Evolutionary conservation across 2,329 filamentous ascomycete species (phyloP).

Genomic region (Botrytis deweyae): DNA sequence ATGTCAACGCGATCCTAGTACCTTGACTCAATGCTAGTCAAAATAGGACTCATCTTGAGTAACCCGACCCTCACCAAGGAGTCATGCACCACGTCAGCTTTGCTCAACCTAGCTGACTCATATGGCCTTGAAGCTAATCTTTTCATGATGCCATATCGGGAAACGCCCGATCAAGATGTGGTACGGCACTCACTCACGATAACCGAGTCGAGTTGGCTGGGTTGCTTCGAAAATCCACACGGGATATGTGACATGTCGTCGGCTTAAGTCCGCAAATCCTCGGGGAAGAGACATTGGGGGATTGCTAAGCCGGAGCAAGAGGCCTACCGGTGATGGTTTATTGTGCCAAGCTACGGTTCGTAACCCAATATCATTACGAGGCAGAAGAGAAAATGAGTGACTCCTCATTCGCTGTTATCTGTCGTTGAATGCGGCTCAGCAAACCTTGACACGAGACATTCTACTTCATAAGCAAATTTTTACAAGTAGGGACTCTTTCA

Average conservation of each 20-base stretch:
- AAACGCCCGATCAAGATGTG: not conserved
- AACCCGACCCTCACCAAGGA: not conserved
- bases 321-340: not conserved
- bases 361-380: not conserved
- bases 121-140: not conserved
- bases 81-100: constrained; percentile 13
- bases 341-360: not conserved
- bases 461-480: not conserved
- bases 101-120: constrained; percentile 13
- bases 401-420: not conserved
- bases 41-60: not conserved
- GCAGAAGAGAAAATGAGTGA: not conserved
- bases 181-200: constrained; percentile 2
- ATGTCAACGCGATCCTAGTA: not conserved
- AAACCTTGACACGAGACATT: not conserved
- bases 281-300: not conserved
- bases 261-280: constrained; percentile 5
- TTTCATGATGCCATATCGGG: not conserved
- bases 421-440: not conserved
- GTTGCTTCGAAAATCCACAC: not conserved
- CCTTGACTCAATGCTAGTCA: not conserved
- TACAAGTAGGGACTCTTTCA: not conserved
- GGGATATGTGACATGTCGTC: not conserved
- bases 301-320: constrained; percentile 1
- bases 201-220: not conserved